Evolutionary conservation across 495 filamentous ascomycete genomes (phyloP).

Genomic region (Rusavskia elegans): DNA sequence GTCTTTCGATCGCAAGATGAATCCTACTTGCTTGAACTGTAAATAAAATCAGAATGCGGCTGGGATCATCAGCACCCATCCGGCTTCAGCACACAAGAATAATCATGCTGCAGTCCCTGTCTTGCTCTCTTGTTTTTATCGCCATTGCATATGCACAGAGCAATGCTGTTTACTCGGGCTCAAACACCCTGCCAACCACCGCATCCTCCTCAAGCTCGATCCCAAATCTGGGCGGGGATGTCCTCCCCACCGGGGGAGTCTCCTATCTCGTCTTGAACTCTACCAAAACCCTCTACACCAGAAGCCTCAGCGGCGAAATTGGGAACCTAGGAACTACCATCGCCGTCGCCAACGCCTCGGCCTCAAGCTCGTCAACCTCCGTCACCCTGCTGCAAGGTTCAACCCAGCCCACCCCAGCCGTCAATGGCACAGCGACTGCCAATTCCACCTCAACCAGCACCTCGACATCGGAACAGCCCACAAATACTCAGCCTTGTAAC

Average conservation of each 20-base stretch:
- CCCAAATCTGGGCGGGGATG: constrained; percentile 6
- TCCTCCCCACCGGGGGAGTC: constrained; percentile 8
- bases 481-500: constrained; percentile 71
- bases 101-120: too few relatives aligned
- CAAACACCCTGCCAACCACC: not conserved
- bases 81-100: too few relatives aligned
- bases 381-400: constrained; percentile 26
- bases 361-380: constrained; percentile 20
- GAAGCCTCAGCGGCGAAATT: constrained; percentile 5
- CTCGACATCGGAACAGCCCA: constrained; percentile 23
- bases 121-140: constrained; percentile 1
- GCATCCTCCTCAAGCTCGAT: not conserved
- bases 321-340: constrained; percentile 3
- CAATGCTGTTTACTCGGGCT: constrained; percentile 4
- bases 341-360: constrained; percentile 16
- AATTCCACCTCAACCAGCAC: constrained; percentile 32
- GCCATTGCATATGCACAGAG: not conserved
- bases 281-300: constrained; percentile 2
- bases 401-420: constrained; percentile 7
- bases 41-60: too few relatives aligned
- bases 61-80: too few relatives aligned
- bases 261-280: constrained; percentile 8
- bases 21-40: too few relatives aligned
- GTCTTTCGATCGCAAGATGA: too few relatives aligned
- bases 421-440: constrained; percentile 17